These are phyloP conservation scores for Rhododendron ovatum DNA, from an alignment of 148 eudicot species.

Conservation along the genomic window DNA sequence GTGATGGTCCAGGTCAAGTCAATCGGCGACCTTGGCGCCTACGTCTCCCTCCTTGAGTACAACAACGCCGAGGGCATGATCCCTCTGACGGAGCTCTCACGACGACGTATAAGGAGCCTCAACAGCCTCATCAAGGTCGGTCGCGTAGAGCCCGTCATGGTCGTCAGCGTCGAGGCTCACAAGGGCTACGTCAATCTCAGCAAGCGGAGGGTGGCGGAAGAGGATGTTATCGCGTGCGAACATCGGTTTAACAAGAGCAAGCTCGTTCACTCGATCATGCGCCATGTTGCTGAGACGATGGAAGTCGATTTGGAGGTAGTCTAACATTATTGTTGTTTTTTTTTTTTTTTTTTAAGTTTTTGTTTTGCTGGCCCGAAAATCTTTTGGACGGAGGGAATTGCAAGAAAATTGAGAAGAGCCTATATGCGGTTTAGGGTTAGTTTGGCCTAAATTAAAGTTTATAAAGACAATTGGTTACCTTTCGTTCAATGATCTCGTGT, in stretches of 20 bases:
- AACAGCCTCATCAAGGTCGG: conserved; percentile 89
- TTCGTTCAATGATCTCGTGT: no score
- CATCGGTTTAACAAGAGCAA: conserved; percentile 95
- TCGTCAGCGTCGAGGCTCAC: conserved; percentile 63
- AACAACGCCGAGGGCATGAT: conserved; percentile 99
- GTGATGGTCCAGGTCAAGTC: conserved; percentile 94
- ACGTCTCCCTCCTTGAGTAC: conserved; percentile 83
- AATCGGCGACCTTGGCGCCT: conserved; percentile 87
- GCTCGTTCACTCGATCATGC: conserved; percentile 95
- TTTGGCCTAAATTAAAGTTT: neutral
- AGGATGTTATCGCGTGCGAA: conserved; percentile 69
- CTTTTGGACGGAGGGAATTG: no score
- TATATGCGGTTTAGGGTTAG: neutral
- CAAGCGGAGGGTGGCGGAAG: conserved; percentile 83
- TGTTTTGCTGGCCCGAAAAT: no score
- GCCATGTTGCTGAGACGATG: conserved; percentile 88
- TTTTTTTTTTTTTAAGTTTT: no score
- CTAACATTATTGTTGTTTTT: no score
- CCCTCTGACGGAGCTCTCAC: conserved; percentile 80
- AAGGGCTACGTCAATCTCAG: conserved; percentile 90
- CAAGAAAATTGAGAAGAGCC: no score
- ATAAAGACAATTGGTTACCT: neutral
- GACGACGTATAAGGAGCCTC: conserved; percentile 84
- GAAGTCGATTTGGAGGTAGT: conserved; percentile 68
- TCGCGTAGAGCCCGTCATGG: conserved; percentile 90